Percentiles rank a stretch among this genome's conserved stretches.
These are phyloP conservation scores for Plasmodium coatneyi DNA, from an alignment of 169 alveolate genomes.

Conservation along the genomic window DNA sequence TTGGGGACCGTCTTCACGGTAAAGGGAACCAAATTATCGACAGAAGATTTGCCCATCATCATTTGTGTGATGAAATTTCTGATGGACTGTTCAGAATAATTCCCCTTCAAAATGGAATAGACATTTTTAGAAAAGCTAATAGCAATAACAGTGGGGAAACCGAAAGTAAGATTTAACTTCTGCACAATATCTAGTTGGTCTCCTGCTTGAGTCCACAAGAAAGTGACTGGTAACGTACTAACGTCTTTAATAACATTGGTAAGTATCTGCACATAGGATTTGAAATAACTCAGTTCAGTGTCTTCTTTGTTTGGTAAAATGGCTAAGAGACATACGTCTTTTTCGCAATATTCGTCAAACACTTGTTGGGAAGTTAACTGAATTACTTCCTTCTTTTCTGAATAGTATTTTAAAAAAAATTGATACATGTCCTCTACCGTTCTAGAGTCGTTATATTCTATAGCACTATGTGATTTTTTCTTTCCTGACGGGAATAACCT, in stretches of 20 bases:
- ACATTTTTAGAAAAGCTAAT: constrained; percentile 82
- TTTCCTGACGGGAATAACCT: constrained; percentile 90
- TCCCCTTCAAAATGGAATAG: constrained; percentile 67
- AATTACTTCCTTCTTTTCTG: constrained; percentile 70
- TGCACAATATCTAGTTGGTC: constrained; percentile 90
- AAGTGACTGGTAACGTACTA: constrained; percentile 87
- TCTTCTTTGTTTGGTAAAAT: constrained; percentile 93
- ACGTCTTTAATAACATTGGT: constrained; percentile 84
- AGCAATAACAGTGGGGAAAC: constrained; percentile 94
- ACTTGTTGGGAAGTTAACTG: constrained; percentile 78
- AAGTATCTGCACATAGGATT: constrained; percentile 83
- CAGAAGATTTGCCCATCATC: constrained; percentile 75
- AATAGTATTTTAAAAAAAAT: constrained; percentile 82
- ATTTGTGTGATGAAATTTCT: constrained; percentile 70
- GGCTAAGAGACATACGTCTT: constrained; percentile 89
- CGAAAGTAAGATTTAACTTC: constrained; percentile 88
- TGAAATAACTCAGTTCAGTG: constrained; percentile 87
- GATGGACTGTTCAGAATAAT: constrained; percentile 70
- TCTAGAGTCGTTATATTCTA: constrained; percentile 89
- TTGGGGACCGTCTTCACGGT: constrained; percentile 47
- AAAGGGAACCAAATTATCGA: constrained; percentile 60
- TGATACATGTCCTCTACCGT: constrained; percentile 88
- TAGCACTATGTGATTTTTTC: constrained; percentile 83
- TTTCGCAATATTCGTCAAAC: constrained; percentile 83
- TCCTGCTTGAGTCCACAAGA: constrained; percentile 94